phyloP scores from a whole-genome alignment of 2,329 filamentous ascomycete species.

The Phoma sp. region DNA sequence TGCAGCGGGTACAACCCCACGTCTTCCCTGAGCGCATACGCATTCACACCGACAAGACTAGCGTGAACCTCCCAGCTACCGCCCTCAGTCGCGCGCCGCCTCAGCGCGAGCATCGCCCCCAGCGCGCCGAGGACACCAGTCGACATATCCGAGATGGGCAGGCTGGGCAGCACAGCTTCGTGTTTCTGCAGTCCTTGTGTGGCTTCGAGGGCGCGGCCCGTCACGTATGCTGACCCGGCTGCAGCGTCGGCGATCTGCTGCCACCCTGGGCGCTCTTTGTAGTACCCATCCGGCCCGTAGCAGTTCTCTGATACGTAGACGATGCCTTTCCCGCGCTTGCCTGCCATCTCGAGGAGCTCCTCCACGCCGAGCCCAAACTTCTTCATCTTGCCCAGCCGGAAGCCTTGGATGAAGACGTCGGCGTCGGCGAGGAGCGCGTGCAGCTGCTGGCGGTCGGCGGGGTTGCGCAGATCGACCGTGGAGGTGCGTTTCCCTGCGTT shows the following conservation, averaged over 20 bases:
- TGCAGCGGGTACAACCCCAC: conserved; percentile 43
- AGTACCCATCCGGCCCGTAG: conserved; percentile 58
- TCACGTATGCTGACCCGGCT: conserved; percentile 48
- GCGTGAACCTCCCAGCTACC: conserved; percentile 26
- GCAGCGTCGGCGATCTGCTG: conserved; percentile 56
- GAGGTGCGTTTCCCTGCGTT: conserved; percentile 53
- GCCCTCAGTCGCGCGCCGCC: conserved; percentile 28
- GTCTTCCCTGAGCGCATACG: conserved; percentile 39
- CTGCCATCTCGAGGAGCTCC: conserved; percentile 51
- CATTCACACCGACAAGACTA: conserved; percentile 40
- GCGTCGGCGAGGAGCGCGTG: conserved; percentile 52
- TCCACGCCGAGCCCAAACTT: conserved; percentile 52
- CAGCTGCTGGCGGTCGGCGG: conserved; percentile 38
- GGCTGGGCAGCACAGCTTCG: conserved; percentile 31
- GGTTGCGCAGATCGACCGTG: conserved; percentile 53
- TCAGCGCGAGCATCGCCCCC: conserved; percentile 33
- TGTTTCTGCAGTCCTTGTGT: conserved; percentile 32
- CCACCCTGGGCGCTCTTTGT: conserved; percentile 56
- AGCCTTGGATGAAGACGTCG: conserved; percentile 62
- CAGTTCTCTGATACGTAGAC: conserved; percentile 60
- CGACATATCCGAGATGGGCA: conserved; percentile 40
- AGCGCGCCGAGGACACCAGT: conserved; percentile 36
- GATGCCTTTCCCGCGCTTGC: conserved; percentile 51
- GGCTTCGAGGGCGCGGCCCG: conserved; percentile 41
- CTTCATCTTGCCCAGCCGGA: conserved; percentile 54